phyloP scores from a whole-genome alignment of 2,329 filamentous ascomycete genomes.

The Xylogone sp. region DNA sequence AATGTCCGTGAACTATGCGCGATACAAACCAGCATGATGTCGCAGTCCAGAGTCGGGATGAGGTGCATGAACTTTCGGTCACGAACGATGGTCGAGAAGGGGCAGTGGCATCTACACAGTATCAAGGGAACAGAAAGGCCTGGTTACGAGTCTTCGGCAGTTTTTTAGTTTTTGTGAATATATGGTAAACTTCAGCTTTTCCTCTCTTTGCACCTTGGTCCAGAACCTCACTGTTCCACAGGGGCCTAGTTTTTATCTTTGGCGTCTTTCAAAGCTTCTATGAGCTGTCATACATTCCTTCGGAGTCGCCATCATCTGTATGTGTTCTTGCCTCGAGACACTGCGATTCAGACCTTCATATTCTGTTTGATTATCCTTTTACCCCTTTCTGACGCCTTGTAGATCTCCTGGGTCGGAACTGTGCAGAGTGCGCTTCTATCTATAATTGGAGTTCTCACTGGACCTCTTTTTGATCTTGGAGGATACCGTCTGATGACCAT shows the following conservation, averaged over 20 bases:
- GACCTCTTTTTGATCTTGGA: conserved; percentile 53
- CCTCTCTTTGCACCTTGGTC: not conserved
- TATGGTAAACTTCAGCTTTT: not conserved
- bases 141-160: conserved; percentile 7
- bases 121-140: conserved; percentile 8
- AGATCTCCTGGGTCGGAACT: conserved; percentile 55
- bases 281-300: conserved; percentile 38
- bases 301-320: conserved; percentile 42
- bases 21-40: not conserved
- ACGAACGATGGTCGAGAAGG: not conserved
- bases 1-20: not conserved
- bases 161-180: conserved; percentile 8
- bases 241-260: conserved; percentile 39
- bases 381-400: not conserved
- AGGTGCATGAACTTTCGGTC: not conserved
- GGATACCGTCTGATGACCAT: not conserved
- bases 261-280: conserved; percentile 56
- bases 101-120: not conserved
- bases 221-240: not conserved
- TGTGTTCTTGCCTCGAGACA: not conserved
- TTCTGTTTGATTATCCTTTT: not conserved
- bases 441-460: conserved; percentile 51
- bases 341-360: not conserved
- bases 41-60: not conserved
- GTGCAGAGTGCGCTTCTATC: conserved; percentile 48